Evolutionary conservation across 75 land plant genomes (phyloP).

Genomic region (Isoetes taiwanensis): DNA sequence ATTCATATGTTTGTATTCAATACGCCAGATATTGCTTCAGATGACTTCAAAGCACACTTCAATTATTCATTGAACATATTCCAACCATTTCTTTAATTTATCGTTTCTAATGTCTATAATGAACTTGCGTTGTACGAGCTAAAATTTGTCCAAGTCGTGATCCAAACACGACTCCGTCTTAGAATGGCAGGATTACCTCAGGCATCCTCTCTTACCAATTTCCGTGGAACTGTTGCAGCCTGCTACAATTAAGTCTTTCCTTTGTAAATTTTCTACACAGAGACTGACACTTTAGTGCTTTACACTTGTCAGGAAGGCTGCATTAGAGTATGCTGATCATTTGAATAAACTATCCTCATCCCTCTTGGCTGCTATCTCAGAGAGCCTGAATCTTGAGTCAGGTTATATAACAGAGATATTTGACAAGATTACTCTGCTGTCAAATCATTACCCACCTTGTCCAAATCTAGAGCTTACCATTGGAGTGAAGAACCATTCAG

Average conservation of each 20-base stretch:
- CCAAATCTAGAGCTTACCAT: slow-evolving; percentile 1
- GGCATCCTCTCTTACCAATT: neutral
- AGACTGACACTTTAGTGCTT: neutral
- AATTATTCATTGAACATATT: too few relatives aligned
- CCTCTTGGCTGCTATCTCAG: neutral
- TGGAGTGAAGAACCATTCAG: neutral
- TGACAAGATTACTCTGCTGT: neutral
- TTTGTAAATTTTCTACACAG: neutral
- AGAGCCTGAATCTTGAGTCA: neutral
- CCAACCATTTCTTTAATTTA: too few relatives aligned
- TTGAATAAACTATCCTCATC: neutral
- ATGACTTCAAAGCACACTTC: too few relatives aligned
- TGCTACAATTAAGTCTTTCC: too few relatives aligned
- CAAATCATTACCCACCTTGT: slow-evolving; percentile 4
- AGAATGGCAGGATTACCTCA: neutral
- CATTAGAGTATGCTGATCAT: neutral
- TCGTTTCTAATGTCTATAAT: too few relatives aligned
- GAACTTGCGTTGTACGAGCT: too few relatives aligned
- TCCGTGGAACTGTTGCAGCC: neutral
- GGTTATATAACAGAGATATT: neutral
- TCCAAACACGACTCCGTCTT: too few relatives aligned
- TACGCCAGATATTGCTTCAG: too few relatives aligned
- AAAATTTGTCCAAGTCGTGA: too few relatives aligned
- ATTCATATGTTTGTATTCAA: too few relatives aligned
- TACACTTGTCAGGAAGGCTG: neutral